Evolutionary conservation across 495 filamentous ascomycete genomes (phyloP), one percentile per base, ranked within the genome.

Genomic region (Penicillium pulvis): DNA sequence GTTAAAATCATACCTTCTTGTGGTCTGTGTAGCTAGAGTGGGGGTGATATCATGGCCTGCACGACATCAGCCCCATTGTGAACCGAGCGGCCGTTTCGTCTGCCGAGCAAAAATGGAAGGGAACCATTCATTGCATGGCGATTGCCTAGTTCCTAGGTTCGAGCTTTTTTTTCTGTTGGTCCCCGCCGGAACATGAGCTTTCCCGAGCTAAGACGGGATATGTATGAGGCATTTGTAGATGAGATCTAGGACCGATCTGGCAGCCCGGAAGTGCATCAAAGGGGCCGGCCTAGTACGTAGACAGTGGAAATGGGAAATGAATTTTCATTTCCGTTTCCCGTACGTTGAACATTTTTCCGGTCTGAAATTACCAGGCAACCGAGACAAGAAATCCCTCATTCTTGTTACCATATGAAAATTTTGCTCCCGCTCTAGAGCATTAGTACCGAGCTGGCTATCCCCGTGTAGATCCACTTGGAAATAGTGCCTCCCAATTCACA

Each of bases 201-300:
- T 23, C 16, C 30, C 24, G 47, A 31, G 16, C 11, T 6, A 17
- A 14, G 20, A 46, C 46, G 20, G 53, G 16, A 56, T 47, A 59
- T 58, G 58, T 66, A 70, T 70, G 67, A 70, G 67, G 67, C 45
- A 67, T 67, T 70, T 62, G 49, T 58, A 45, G 53, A 17, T 41
- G 33, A 62, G 59, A 56, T 63, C 64, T 64, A 64, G 55, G 64
- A 62, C 61, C 67, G 58, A 66, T 66, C 56, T 60, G 63, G 66
- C 52, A 64, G 66, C 28, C 51, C 57, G 61, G 43, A 51, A 47
- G 23, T 8, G 45, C 12, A 28, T 47, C 45, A 47, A 28, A 47
- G 28, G 28, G 28, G 28, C 28, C 28, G 28, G 28, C 4, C 6
- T 28, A 28, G 28, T n/a, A n/a, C n/a, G n/a, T 28, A 4, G 6